These are phyloP conservation scores for Imleria badia DNA, from an alignment of 768 basidiomycete genomes.

Conservation along the genomic window DNA sequence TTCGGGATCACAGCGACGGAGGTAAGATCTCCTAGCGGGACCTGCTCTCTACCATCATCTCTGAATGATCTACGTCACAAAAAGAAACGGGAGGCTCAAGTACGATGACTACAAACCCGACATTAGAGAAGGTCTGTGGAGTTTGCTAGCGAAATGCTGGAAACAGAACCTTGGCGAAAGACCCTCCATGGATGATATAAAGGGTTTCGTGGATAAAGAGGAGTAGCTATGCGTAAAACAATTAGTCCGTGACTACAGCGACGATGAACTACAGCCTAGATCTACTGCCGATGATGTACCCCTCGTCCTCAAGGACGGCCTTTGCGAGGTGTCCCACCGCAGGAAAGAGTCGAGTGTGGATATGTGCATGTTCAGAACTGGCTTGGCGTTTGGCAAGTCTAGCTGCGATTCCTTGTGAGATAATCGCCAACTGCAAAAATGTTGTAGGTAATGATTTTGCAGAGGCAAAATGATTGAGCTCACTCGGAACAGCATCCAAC, in stretches of 20 bases:
- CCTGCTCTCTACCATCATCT: background rate
- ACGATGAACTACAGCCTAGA: slow-evolving; percentile 26
- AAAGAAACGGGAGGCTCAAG: slow-evolving; percentile 8
- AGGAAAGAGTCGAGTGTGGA: slow-evolving; percentile 49
- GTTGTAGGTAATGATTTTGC: slow-evolving; percentile 2
- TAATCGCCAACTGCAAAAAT: slow-evolving; percentile 61
- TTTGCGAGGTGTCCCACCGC: slow-evolving; percentile 64
- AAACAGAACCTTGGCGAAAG: slow-evolving; percentile 7
- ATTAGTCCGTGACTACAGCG: background rate
- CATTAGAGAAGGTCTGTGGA: slow-evolving; percentile 21
- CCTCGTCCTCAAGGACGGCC: slow-evolving; percentile 55
- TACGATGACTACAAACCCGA: slow-evolving; percentile 20
- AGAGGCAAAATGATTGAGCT: slow-evolving; percentile 13
- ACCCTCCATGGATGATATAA: slow-evolving; percentile 14
- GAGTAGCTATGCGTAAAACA: slow-evolving; percentile 8
- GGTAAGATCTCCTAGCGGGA: slow-evolving; percentile 15
- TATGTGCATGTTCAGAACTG: slow-evolving; percentile 74
- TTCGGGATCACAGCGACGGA: slow-evolving; percentile 38
- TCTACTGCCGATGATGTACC: slow-evolving; percentile 26
- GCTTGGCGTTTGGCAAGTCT: slow-evolving; percentile 84
- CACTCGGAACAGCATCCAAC: slow-evolving; percentile 85
- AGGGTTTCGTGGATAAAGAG: slow-evolving; percentile 21
- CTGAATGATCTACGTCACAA: slow-evolving; percentile 14
- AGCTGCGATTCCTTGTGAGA: slow-evolving; percentile 89
- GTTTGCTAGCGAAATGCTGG: slow-evolving; percentile 22